Evolutionary conservation across 768 basidiomycete species (phyloP).

Genomic region (Cyclocybe cylindracea): DNA sequence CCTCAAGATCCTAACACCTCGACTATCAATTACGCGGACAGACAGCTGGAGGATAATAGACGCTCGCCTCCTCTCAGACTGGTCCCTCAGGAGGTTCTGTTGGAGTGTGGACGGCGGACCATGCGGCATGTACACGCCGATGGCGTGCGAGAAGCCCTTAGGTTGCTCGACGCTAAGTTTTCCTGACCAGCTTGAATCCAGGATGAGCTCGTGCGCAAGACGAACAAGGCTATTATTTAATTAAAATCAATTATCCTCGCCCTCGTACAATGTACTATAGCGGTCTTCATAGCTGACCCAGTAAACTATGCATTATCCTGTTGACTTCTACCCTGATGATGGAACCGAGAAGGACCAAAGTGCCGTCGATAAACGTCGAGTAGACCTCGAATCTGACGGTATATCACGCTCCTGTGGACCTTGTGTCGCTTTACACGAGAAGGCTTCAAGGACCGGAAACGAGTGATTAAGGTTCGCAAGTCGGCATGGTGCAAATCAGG

Average conservation of each 20-base stretch:
- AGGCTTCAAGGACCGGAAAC: slow-evolving; percentile 46
- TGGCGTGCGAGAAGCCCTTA: slow-evolving; percentile 74
- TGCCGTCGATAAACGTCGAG: slow-evolving; percentile 14
- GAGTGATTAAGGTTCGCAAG: slow-evolving; percentile 44
- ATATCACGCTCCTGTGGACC: slow-evolving; percentile 10
- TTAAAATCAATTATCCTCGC: no score
- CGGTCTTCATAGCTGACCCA: no score
- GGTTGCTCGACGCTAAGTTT: slow-evolving; percentile 69
- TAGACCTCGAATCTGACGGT: slow-evolving; percentile 13
- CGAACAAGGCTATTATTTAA: no score
- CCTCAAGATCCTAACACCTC: neutral
- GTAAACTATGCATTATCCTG: no score
- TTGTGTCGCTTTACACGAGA: slow-evolving; percentile 1
- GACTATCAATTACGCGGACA: neutral
- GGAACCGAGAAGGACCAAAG: slow-evolving; percentile 1
- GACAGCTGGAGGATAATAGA: neutral
- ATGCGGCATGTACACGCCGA: slow-evolving; percentile 72
- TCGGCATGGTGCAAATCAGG: slow-evolving; percentile 41
- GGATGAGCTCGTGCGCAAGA: neutral
- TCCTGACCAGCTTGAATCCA: slow-evolving; percentile 18
- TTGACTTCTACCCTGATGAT: no score
- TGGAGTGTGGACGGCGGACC: slow-evolving; percentile 61
- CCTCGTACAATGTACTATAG: no score
- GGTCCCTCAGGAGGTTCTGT: slow-evolving; percentile 61
- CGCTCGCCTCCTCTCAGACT: slow-evolving; percentile 47